Evolutionary conservation across 495 filamentous ascomycete genomes (phyloP).

Genomic region (Penicillium canescens): DNA sequence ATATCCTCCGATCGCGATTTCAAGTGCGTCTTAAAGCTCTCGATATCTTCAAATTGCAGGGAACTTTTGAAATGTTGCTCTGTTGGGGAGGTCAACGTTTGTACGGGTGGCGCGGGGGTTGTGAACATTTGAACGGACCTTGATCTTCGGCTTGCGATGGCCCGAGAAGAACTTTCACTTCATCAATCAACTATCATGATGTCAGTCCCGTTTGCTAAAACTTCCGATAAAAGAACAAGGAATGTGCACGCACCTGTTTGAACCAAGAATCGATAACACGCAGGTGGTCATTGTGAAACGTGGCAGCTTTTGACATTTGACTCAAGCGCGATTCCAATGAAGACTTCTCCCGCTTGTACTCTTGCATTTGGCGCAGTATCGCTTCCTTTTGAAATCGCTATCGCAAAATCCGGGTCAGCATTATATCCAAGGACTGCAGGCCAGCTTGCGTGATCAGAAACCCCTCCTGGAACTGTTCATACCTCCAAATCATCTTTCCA

Average conservation of each 20-base stretch:
- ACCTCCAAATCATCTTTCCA: constrained; percentile 91
- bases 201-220: constrained; percentile 10
- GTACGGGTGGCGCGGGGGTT: background rate
- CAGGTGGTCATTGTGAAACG: constrained; percentile 87
- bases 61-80: constrained; percentile 32
- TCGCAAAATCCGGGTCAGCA: constrained; percentile 16
- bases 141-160: constrained; percentile 51
- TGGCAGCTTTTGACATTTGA: constrained; percentile 71
- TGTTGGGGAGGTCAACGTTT: constrained; percentile 21
- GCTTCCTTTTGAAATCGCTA: constrained; percentile 97
- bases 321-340: constrained; percentile 73
- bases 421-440: background rate
- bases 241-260: constrained; percentile 65
- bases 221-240: background rate
- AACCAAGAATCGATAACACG: constrained; percentile 90
- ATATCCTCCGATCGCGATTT: constrained; percentile 60
- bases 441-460: background rate
- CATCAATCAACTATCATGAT: constrained; percentile 71
- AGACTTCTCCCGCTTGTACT: constrained; percentile 87
- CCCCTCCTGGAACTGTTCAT: constrained; percentile 16
- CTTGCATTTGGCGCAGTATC: constrained; percentile 94
- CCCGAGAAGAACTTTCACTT: constrained; percentile 70
- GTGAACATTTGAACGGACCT: constrained; percentile 44
- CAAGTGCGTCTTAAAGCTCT: constrained; percentile 77
- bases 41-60: constrained; percentile 36